Conservation (phyloP, 371 early-diverging fungal genomes). For the Saksenaea vasiformis region DNA sequence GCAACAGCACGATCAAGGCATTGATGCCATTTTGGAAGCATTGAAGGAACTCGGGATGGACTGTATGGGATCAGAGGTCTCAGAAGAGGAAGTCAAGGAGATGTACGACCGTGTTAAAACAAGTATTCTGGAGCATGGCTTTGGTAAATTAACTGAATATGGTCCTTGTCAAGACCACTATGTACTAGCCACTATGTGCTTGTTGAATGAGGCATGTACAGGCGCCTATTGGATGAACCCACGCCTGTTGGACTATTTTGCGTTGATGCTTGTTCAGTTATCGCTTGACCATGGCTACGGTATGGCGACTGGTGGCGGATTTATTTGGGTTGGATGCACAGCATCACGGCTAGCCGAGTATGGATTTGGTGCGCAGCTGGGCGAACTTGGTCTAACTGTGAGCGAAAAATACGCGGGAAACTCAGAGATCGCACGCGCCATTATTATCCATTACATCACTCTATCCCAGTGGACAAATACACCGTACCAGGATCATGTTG, state of each 20-base stretch:
- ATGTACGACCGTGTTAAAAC: constrained; percentile 22
- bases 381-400: constrained; percentile 37
- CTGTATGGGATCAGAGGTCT: constrained; percentile 10
- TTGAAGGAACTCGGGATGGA: constrained; percentile 29
- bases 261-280: constrained; percentile 37
- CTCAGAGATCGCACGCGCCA: constrained; percentile 43
- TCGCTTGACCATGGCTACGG: constrained; percentile 38
- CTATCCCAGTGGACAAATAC: constrained; percentile 43
- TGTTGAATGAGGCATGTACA: constrained; percentile 40
- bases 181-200: constrained; percentile 32
- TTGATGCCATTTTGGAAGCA: constrained; percentile 33
- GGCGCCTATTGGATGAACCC: constrained; percentile 47
- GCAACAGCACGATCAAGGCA: constrained; percentile 34
- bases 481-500: constrained; percentile 32
- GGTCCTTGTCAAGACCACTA: constrained; percentile 25
- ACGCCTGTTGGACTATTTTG: constrained; percentile 32
- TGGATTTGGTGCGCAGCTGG: constrained; percentile 33
- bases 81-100: constrained; percentile 10
- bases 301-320: constrained; percentile 39
- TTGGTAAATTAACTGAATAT: constrained; percentile 16
- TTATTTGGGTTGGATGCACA: constrained; percentile 41
- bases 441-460: constrained; percentile 34
- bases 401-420: constrained; percentile 41
- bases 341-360: constrained; percentile 36
- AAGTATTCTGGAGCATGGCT: constrained; percentile 20